Evolutionary conservation across 768 basidiomycete species (phyloP).

Genomic region (Russula ochroleuca): DNA sequence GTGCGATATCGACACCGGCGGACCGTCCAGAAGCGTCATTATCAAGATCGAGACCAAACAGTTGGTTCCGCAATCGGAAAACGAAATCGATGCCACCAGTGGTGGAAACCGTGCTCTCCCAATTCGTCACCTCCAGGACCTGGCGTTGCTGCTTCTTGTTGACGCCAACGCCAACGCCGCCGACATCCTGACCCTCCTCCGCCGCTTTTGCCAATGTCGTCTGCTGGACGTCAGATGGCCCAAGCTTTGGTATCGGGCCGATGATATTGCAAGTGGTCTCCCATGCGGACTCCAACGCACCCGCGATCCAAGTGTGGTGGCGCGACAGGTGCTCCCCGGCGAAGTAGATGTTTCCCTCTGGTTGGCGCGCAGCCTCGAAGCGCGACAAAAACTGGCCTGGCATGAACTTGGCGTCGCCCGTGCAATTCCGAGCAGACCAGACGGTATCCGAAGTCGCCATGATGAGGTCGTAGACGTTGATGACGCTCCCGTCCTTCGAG

Average conservation of each 20-base stretch:
- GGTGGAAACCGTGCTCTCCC: neutral
- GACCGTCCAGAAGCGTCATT: neutral
- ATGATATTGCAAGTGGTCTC: slow-evolving; percentile 17
- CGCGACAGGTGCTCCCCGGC: slow-evolving; percentile 33
- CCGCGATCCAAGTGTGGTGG: slow-evolving; percentile 35
- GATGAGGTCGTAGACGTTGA: slow-evolving; percentile 29
- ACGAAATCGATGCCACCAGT: neutral
- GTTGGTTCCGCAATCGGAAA: neutral
- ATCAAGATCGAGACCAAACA: neutral
- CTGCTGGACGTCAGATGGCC: neutral
- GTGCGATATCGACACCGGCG: slow-evolving; percentile 2
- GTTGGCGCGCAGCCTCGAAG: slow-evolving; percentile 28
- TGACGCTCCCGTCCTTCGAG: slow-evolving; percentile 13
- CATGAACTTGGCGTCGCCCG: slow-evolving; percentile 35
- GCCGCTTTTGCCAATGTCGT: neutral
- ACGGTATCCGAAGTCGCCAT: slow-evolving; percentile 28
- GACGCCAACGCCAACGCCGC: too few species aligned
- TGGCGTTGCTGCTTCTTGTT: too few species aligned
- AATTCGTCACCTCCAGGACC: neutral
- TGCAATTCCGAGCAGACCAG: slow-evolving; percentile 30
- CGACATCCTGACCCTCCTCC: neutral
- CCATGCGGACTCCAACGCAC: slow-evolving; percentile 28
- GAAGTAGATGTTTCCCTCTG: slow-evolving; percentile 31
- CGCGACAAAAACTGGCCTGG: slow-evolving; percentile 31
- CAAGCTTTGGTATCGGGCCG: slow-evolving; percentile 9